A percentile compares a stretch with the other conserved stretches of the same genome.
Conservation (phyloP, 2,329 filamentous ascomycete genomes). For the Fusarium verrucosum region DNA sequence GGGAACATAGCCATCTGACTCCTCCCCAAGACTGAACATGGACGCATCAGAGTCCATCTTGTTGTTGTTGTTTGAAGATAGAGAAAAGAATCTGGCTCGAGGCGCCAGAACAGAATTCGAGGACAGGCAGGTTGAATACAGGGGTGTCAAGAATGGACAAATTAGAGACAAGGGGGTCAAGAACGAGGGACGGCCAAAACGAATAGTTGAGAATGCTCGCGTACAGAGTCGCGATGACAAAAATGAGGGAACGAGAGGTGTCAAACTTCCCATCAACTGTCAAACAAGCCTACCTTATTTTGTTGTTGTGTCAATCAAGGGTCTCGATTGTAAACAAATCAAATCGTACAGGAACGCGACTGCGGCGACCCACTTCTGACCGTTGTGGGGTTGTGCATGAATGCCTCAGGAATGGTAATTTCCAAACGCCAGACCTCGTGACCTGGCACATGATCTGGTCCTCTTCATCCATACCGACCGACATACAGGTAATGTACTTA, state of each 20-base stretch:
- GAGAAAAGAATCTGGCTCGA: constrained; percentile 28
- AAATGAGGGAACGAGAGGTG: constrained; percentile 34
- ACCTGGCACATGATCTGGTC: constrained; percentile 20
- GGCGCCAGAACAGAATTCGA: constrained; percentile 29
- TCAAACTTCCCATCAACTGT: constrained; percentile 41
- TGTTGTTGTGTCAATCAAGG: constrained; percentile 45
- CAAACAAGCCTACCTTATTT: constrained; percentile 41
- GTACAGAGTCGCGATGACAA: constrained; percentile 41
- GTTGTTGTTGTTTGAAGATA: constrained; percentile 32
- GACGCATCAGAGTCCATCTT: constrained; percentile 67
- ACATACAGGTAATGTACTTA: too few species aligned
- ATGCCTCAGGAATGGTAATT: constrained; percentile 33
- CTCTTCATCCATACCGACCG: too few species aligned
- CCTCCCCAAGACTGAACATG: constrained; percentile 57
- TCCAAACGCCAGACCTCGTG: constrained; percentile 24
- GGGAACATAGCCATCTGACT: constrained; percentile 56
- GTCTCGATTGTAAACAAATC: constrained; percentile 47
- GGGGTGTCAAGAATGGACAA: constrained; percentile 32
- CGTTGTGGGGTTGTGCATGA: constrained; percentile 32
- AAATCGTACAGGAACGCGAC: constrained; percentile 44
- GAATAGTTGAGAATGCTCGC: constrained; percentile 35
- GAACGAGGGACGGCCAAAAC: constrained; percentile 25
- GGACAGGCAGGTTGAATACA: constrained; percentile 28
- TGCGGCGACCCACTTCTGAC: constrained; percentile 6
- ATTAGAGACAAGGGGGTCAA: constrained; percentile 22